Conservation (phyloP, 805 yeast genomes). For the Candida railenensis region DNA sequence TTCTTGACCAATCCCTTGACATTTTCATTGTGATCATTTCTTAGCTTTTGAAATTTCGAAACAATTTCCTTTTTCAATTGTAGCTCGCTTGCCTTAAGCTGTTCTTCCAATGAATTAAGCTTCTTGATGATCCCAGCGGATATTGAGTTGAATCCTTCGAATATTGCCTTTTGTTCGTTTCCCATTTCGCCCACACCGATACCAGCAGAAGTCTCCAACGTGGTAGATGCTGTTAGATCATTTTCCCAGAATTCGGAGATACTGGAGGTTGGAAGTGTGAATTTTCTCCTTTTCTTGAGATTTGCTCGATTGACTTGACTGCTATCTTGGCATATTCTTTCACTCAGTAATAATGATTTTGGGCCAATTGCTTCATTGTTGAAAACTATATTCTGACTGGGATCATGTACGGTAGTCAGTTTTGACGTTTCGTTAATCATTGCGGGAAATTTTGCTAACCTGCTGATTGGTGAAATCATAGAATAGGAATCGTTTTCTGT, state of each 20-base stretch:
- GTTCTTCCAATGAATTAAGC: conserved; percentile 12
- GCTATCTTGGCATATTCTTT: background rate
- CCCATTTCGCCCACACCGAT: background rate
- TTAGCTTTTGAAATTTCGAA: conserved; percentile 11
- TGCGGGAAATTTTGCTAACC: no score
- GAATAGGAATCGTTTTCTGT: no score
- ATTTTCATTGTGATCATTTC: background rate
- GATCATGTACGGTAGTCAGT: no score
- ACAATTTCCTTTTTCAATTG: conserved; percentile 12
- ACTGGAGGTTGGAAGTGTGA: background rate
- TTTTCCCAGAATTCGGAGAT: background rate
- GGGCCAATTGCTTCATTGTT: no score
- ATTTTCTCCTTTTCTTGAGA: background rate
- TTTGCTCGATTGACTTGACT: background rate
- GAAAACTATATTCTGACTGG: no score
- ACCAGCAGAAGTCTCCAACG: background rate
- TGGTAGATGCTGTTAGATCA: background rate
- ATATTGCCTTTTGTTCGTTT: conserved; percentile 7
- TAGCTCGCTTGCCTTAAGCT: conserved; percentile 8
- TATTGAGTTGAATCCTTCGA: conserved; percentile 10
- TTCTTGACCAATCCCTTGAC: background rate
- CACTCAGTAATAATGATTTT: background rate
- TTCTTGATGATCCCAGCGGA: conserved; percentile 11
- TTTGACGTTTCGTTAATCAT: no score
- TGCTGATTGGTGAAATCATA: no score